Evolutionary conservation across 2,329 filamentous ascomycete genomes (phyloP), one percentile per base, ranked within the genome.

Genomic region (Diatrype stigma): DNA sequence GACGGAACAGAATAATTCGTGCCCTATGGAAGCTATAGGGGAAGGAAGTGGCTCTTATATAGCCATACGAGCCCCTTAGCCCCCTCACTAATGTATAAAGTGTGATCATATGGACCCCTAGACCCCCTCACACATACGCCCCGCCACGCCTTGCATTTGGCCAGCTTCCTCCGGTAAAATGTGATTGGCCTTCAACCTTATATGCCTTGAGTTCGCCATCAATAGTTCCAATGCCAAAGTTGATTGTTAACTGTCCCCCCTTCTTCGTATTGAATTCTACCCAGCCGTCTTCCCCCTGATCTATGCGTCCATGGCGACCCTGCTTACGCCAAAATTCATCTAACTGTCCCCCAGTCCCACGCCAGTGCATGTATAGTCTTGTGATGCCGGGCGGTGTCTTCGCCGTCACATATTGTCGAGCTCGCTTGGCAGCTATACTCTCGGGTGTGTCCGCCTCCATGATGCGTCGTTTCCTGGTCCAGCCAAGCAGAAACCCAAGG

Each of bases 361-460:
- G 51, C 48, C 51, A 53, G 10, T 26, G 51, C 28, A 28, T 45
- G 34, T 45, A 40, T 22, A 50, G 47, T 19, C 40, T 48, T 2
- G 45, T 53, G 21, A 8, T 26, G 19, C 51, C 47, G n/a, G 22
- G 30, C 47, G 34, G 40, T 4, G 10, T 17, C 14, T 14, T 46
- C 10, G 11, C 10, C 32, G 21, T 32, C 28, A 30, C 10, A 10
- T 30, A 30, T 30, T 30, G 6, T 30, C 26, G 26, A 10, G 10
- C 26, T 10, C 26, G 26, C 10, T 5, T 5, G 6, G 26, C 26
- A 30, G 26, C 10, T 6, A 30, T 22, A 47, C n/a, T 35, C 17
- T 37, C 34, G 21, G 28, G 38, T 26, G 21, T 3, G 40, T 44
- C n/a, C 17, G 32, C 34, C 17, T 23, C 32, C 22, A 30, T 30